These are phyloP conservation scores for Salvia splendens DNA, from an alignment of 257 asterid species.

Conservation along the genomic window DNA sequence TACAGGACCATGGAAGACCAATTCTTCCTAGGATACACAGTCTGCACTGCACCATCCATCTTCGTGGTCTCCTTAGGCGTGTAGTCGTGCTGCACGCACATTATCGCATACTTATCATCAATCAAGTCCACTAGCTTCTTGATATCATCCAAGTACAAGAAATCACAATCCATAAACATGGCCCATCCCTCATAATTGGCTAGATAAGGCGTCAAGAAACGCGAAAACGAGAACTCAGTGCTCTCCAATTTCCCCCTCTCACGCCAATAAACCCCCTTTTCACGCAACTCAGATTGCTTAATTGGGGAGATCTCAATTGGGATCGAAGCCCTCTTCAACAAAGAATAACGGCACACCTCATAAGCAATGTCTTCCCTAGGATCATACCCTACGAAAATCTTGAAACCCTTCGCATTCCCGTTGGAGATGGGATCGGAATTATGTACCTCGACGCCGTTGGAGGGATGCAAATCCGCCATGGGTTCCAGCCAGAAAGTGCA, in stretches of 20 bases:
- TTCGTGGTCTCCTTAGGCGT: constrained; percentile 84
- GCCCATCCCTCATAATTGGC: constrained; percentile 81
- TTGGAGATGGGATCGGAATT: constrained; percentile 26
- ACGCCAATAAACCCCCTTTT: constrained; percentile 70
- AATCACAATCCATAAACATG: constrained; percentile 91
- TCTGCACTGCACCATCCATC: constrained; percentile 90
- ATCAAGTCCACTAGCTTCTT: constrained; percentile 58
- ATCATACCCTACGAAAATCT: constrained; percentile 83
- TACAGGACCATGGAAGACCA: constrained; percentile 96
- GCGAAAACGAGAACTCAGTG: constrained; percentile 81
- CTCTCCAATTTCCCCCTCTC: constrained; percentile 82
- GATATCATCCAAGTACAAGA: constrained; percentile 67
- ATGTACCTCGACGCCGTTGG: constrained; percentile 23
- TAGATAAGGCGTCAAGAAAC: constrained; percentile 70
- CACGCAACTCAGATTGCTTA: constrained; percentile 72
- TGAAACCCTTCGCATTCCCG: constrained; percentile 40
- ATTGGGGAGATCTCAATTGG: constrained; percentile 70
- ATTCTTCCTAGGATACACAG: constrained; percentile 83
- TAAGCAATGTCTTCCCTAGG: constrained; percentile 73
- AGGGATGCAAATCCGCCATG: constrained; percentile 29
- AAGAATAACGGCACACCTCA: constrained; percentile 75
- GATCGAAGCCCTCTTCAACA: constrained; percentile 67
- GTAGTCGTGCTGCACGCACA: constrained; percentile 90
- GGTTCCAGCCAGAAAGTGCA: constrained; percentile 14
- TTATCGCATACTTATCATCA: constrained; percentile 71